A percentile compares a stretch with the other conserved stretches of the same genome.
phyloP scores from a whole-genome alignment of 108 stramenopile genomes.

The Chaetoceros tenuissimus region DNA sequence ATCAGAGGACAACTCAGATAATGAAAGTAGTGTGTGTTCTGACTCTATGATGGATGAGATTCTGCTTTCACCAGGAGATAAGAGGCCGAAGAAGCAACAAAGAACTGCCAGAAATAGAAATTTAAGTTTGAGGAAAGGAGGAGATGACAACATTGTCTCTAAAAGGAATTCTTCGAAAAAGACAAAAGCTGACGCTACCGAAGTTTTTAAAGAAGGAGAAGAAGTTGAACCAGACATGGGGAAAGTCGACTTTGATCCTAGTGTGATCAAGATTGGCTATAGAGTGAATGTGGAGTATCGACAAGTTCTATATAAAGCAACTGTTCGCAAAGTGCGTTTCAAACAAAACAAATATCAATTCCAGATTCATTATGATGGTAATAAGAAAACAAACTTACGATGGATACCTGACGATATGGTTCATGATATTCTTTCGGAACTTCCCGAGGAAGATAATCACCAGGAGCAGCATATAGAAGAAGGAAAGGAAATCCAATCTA shows the following conservation, averaged over 20 bases:
- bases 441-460: too few species aligned
- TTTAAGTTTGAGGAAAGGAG: too few species aligned
- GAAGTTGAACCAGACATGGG: background rate
- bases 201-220: background rate
- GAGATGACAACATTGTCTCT: background rate
- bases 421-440: constrained; percentile 15
- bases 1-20: background rate
- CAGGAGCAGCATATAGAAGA: too few species aligned
- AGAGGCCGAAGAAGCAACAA: background rate
- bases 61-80: background rate
- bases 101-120: too few species aligned
- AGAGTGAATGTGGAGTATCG: constrained; percentile 33
- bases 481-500: too few species aligned
- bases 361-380: constrained; percentile 42
- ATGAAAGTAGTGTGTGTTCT: constrained; percentile 3
- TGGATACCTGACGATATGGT: constrained; percentile 30
- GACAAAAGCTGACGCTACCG: background rate
- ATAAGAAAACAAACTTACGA: constrained; percentile 37
- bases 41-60: background rate
- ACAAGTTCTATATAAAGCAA: constrained; percentile 29
- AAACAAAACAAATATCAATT: constrained; percentile 24
- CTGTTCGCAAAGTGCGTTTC: constrained; percentile 25
- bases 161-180: background rate
- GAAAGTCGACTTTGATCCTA: constrained; percentile 2
- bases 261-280: constrained; percentile 23